Evolutionary conservation across 2,329 filamentous ascomycete genomes (phyloP).

Genomic region (Sarocladium oryzae): DNA sequence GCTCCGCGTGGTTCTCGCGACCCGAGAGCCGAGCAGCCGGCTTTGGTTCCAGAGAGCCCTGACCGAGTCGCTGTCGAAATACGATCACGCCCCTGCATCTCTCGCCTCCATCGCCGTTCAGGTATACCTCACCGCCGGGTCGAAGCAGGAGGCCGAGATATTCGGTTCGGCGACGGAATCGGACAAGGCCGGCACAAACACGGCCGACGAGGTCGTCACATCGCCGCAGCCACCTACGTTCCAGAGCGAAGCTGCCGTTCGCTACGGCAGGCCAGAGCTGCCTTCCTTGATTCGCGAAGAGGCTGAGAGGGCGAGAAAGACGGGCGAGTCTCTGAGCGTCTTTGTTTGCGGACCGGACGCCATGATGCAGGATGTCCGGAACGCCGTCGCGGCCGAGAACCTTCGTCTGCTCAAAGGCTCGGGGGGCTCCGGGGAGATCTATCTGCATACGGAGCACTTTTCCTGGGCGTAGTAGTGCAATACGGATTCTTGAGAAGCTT

Average conservation of each 20-base stretch:
- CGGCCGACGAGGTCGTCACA: not conserved
- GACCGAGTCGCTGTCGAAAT: slow-evolving; percentile 8
- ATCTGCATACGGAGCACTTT: slow-evolving; percentile 20
- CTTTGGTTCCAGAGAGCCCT: slow-evolving; percentile 8
- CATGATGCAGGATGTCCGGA: slow-evolving; percentile 17
- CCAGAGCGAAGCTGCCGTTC: slow-evolving; percentile 10
- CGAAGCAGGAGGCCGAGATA: slow-evolving; percentile 1
- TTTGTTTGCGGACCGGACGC: slow-evolving; percentile 18
- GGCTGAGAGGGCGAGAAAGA: not conserved
- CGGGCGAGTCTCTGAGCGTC: slow-evolving; percentile 14
- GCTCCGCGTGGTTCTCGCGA: not conserved
- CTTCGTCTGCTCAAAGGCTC: slow-evolving; percentile 14
- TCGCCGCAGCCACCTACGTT: slow-evolving; percentile 6
- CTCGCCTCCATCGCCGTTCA: not conserved
- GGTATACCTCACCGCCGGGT: not conserved
- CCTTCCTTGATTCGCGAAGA: slow-evolving; percentile 5
- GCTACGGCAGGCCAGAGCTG: slow-evolving; percentile 15
- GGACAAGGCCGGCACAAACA: not conserved
- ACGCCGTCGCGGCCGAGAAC: slow-evolving; percentile 16
- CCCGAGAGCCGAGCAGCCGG: not conserved
- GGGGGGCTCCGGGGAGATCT: slow-evolving; percentile 15
- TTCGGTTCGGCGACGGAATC: not conserved
- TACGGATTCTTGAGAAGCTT: too few relatives aligned
- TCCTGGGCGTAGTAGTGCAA: slow-evolving; percentile 15
- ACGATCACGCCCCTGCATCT: not conserved